These are phyloP conservation scores for Lupinus albus DNA, from an alignment of 306 rosid genomes.

Conservation along the genomic window DNA sequence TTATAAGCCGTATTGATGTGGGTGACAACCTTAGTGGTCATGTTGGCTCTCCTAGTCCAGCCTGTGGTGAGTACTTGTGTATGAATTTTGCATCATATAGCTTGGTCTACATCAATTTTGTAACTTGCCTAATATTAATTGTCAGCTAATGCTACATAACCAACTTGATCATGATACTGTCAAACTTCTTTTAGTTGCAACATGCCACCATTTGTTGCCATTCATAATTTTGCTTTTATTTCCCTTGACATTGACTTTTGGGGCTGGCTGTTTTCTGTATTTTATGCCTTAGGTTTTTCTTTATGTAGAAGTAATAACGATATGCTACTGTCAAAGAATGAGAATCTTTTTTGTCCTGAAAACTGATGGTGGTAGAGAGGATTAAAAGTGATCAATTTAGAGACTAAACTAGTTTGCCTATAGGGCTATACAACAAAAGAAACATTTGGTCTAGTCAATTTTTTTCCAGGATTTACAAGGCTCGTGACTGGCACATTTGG, in stretches of 20 bases:
- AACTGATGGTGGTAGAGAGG: not conserved
- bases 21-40: constrained; percentile 77
- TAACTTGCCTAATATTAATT: constrained; percentile 18
- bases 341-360: not conserved
- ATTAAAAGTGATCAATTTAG: not conserved
- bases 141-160: not conserved
- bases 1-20: constrained; percentile 69
- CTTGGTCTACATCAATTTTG: constrained; percentile 18
- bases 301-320: not conserved
- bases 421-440: not conserved
- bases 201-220: constrained; percentile 26
- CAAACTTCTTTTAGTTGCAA: constrained; percentile 18
- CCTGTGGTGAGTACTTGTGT: constrained; percentile 83
- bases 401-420: not conserved
- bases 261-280: constrained; percentile 1
- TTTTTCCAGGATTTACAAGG: constrained; percentile 4
- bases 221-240: constrained; percentile 8
- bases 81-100: constrained; percentile 28
- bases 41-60: constrained; percentile 90
- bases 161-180: constrained; percentile 28
- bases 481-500: not conserved
- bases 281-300: constrained; percentile 18
- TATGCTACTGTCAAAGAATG: not conserved
- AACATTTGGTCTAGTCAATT: not conserved
- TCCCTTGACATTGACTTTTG: constrained; percentile 2